Evolutionary conservation across 1,284 basidiomycete species (phyloP).

Genomic region (Moesziomyces antarcticus): DNA sequence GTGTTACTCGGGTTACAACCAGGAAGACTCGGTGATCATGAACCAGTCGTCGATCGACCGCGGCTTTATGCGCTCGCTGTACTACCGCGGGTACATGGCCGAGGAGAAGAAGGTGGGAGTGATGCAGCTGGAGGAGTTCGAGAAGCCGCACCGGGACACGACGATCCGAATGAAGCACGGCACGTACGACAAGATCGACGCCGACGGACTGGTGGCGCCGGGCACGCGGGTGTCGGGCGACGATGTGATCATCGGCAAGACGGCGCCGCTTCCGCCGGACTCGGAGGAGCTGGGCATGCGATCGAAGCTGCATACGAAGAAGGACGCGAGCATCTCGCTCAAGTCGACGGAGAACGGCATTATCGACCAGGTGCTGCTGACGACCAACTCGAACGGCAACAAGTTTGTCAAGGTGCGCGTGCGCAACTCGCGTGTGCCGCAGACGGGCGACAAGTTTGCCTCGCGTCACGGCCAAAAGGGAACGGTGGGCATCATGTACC

Average conservation of each 20-base stretch:
- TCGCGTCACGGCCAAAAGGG: conserved; percentile 99
- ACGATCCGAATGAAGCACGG: conserved; percentile 97
- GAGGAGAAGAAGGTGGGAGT: conserved; percentile 96
- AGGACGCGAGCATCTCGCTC: conserved; percentile 95
- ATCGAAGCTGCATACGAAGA: conserved; percentile 86
- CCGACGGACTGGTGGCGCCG: conserved; percentile 93
- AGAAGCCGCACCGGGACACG: conserved; percentile 92
- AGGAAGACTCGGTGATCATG: conserved; percentile 99
- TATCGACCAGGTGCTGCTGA: conserved; percentile 96
- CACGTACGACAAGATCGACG: conserved; percentile 97
- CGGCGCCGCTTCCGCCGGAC: conserved; percentile 94
- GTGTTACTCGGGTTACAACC: conserved; percentile 99
- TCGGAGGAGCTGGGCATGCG: conserved; percentile 96
- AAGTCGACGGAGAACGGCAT: conserved; percentile 98
- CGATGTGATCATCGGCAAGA: conserved; percentile 99
- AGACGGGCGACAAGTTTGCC: conserved; percentile 99
- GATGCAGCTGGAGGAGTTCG: conserved; percentile 85
- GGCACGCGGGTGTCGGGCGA: conserved; percentile 95
- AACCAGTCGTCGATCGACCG: conserved; percentile 98
- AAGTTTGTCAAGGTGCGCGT: conserved; percentile 99
- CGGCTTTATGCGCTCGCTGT: conserved; percentile 97
- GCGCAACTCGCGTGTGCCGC: conserved; percentile 92
- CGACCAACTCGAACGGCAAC: conserved; percentile 93
- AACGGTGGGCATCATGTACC: conserved; percentile 98
- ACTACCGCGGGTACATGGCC: conserved; percentile 97